Conservation (phyloP, 2,329 filamentous ascomycete genomes). For the Neocatenulostroma microsporum region DNA sequence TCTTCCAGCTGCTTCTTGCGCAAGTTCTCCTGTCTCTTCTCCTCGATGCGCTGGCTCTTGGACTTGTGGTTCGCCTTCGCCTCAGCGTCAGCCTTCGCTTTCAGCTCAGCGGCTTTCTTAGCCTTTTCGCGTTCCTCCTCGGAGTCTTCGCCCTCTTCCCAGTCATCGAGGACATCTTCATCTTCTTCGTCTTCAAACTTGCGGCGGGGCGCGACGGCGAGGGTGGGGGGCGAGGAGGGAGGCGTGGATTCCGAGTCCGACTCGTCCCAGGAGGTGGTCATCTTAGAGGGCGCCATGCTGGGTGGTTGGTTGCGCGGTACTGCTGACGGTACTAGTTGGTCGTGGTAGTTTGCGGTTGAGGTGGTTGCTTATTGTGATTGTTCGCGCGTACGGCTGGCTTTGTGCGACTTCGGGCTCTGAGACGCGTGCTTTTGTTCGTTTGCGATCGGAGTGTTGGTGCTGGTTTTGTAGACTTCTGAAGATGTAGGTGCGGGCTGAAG, state of each 20-base stretch:
- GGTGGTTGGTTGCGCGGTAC: neutral
- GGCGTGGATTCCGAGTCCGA: constrained; percentile 50
- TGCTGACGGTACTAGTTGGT: neutral
- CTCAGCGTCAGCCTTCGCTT: constrained; percentile 82
- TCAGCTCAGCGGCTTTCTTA: constrained; percentile 74
- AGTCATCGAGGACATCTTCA: constrained; percentile 82
- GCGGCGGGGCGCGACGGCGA: constrained; percentile 40
- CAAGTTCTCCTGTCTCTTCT: constrained; percentile 56
- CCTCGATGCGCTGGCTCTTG: constrained; percentile 77
- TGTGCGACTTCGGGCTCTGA: too few relatives aligned
- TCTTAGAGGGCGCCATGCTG: constrained; percentile 28
- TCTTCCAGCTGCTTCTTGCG: constrained; percentile 51
- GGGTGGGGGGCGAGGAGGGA: constrained; percentile 40
- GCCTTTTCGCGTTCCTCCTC: constrained; percentile 95
- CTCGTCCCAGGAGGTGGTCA: constrained; percentile 33
- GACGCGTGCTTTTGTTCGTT: neutral
- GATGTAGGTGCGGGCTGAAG: too few relatives aligned
- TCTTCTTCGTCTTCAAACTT: constrained; percentile 94
- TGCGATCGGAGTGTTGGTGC: neutral
- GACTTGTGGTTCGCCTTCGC: constrained; percentile 86
- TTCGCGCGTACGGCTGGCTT: neutral
- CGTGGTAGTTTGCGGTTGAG: neutral
- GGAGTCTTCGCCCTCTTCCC: constrained; percentile 95
- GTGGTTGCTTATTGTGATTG: neutral
- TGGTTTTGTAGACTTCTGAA: too few relatives aligned